Evolutionary conservation across 768 basidiomycete genomes (phyloP).

Genomic region (Boletus patriciae): DNA sequence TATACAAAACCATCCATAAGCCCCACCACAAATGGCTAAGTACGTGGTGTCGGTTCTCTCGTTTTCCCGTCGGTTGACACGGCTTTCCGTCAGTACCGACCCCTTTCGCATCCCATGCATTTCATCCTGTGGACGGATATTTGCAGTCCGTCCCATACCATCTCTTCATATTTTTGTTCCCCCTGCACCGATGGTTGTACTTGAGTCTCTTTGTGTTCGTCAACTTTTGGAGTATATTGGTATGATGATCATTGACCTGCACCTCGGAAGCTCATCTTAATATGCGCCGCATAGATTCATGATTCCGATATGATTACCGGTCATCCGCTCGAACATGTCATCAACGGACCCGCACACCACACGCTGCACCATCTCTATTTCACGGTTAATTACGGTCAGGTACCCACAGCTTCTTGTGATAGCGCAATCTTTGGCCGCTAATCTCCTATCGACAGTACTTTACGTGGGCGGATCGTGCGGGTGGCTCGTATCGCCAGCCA

Average conservation of each 20-base stretch:
- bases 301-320: constrained; percentile 99
- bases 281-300: constrained; percentile 67
- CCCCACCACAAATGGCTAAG: constrained; percentile 99
- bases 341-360: constrained; percentile 99
- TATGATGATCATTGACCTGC: constrained; percentile 36
- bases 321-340: constrained; percentile 79
- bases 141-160: constrained; percentile 95
- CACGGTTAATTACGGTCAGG: constrained; percentile 94
- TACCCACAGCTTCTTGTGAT: constrained; percentile 39
- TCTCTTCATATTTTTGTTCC: constrained; percentile 86
- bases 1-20: constrained; percentile 94
- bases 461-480: constrained; percentile 86
- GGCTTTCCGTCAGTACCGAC: constrained; percentile 70
- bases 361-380: constrained; percentile 97
- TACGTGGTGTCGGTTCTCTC: constrained; percentile 39
- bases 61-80: constrained; percentile 5
- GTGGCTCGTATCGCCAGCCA: constrained; percentile 89
- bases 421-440: constrained; percentile 3
- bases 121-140: constrained; percentile 96
- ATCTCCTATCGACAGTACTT: constrained; percentile 70
- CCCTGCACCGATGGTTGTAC: constrained; percentile 82
- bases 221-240: constrained; percentile 93
- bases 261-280: background rate
- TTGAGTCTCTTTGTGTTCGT: constrained; percentile 86
- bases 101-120: constrained; percentile 95